Conservation (phyloP, 441 rosid species). For the Gossypium aridum region DNA sequence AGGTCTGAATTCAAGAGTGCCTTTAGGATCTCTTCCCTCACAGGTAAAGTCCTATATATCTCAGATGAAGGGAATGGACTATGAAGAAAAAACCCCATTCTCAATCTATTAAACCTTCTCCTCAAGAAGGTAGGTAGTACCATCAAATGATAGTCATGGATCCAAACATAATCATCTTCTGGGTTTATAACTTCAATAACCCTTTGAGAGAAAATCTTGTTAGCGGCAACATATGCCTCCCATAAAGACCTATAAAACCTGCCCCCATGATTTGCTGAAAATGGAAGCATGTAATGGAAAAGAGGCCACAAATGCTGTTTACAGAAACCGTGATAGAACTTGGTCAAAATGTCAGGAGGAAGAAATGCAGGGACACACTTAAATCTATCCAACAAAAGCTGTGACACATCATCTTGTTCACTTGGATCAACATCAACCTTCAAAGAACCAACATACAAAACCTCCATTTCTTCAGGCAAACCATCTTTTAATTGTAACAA, state of each 20-base stretch:
- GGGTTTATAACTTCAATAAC: conserved; percentile 26
- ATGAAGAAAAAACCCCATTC: conserved; percentile 77
- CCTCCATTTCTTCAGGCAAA: conserved; percentile 77
- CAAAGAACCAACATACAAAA: conserved; percentile 64
- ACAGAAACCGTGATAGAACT: conserved; percentile 71
- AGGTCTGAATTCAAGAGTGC: conserved; percentile 73
- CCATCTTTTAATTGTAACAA: conserved; percentile 67
- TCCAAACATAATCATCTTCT: conserved; percentile 47
- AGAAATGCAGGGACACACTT: conserved; percentile 76
- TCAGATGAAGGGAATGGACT: conserved; percentile 80
- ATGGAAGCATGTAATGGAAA: conserved; percentile 77
- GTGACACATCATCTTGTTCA: conserved; percentile 72
- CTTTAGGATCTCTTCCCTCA: conserved; percentile 70
- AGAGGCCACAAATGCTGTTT: conserved; percentile 85
- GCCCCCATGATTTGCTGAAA: conserved; percentile 63
- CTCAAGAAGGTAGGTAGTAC: conserved; percentile 75
- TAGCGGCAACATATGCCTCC: conserved; percentile 80
- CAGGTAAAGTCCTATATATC: conserved; percentile 72
- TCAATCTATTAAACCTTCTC: conserved; percentile 54
- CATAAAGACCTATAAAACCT: conserved; percentile 63
- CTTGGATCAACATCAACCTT: conserved; percentile 48
- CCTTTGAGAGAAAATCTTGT: conserved; percentile 62
- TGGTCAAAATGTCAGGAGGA: conserved; percentile 57
- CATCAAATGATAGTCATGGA: conserved; percentile 82
- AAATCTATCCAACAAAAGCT: conserved; percentile 62